Evolutionary conservation across 2,329 filamentous ascomycete genomes (phyloP), one percentile per base, ranked within the genome.

Genomic region (Microsporum audouinii): DNA sequence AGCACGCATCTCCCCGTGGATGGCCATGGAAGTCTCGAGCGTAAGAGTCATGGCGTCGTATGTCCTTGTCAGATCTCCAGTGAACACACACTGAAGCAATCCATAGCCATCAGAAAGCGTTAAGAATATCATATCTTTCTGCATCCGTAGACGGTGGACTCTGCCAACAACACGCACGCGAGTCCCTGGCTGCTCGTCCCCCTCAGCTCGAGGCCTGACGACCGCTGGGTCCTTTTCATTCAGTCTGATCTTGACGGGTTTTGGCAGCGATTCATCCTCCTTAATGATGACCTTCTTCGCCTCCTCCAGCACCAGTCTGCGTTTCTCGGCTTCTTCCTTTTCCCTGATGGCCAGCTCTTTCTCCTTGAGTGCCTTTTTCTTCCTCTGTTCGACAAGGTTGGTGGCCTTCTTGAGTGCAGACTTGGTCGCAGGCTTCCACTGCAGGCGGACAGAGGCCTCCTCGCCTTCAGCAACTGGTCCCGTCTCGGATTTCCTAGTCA

Each of bases 1-100:
- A 69, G 88, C 82, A 71, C 84, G 85, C 81, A 96, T 85, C 79
- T 95, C 88, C 67, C 91, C 91, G 63, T 84, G 84, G 62, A 96
- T 84, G 69, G 86, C 85, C 71, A 96, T 84, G 58, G 89, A 89
- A n/a, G 90, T 94, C 76, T 92, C 91, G 64, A 88, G 85, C 36
- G 89, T 89, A 67, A 96, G 83, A 29, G 88, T 91, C 68, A 95
- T 79, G 64, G 89, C 88, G 71, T 95, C 90, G 78, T 95, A 95
- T n/a, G 89, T 92, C 80, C 90, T 91, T 66, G 89, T 87, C 68
- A 97, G 81, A 65, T 90, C 82, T 61, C 91, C 91, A 2, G 84
- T 82, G 66, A 96, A 78, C 64, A 96, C 82, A 71, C 89, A 91
- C 79, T 96, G 91, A 73, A 97, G 80, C 70, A 86, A 86, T 60